Evolutionary conservation across 768 basidiomycete genomes (phyloP), one percentile per base, ranked within the genome.

Genomic region (Mycena latifolia): DNA sequence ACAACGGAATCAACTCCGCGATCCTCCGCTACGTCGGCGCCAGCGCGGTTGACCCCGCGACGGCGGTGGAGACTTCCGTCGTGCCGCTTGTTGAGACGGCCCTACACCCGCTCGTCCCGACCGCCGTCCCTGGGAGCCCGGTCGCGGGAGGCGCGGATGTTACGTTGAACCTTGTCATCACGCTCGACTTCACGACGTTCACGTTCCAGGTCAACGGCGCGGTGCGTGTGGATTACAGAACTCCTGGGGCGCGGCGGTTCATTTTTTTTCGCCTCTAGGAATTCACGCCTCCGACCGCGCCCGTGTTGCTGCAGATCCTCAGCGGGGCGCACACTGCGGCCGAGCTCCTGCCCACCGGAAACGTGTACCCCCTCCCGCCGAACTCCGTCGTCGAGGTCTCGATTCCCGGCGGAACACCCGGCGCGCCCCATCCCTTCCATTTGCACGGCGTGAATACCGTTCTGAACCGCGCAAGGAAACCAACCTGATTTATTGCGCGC

Each of bases 21-120:
- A 83, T 83, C 51, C 65, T 84, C 17, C 77, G 80, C n/a, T 84
- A 84, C 67, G 54, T 43, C 18, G 78, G 80, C n/a, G 82, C 78
- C 0, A 60, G 61, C 2, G 2, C 48, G 24, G 41, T 27, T 2
- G 74, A 83, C 22, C 82, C 82, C 2, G 72, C 71, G 0, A 77
- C 77, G 0, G 59, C 48, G 2, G 59, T 69, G 2, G 65, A 61
- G 1, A 25, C 68, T 27, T 63, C 67, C 33, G 41, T 61, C 3
- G 61, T 56, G 1, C 73, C 76, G 11, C 71, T 83, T 31, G 22
- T 69, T 20, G 81, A 82, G 53, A 69, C 69, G 14, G 63, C 71
- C 45, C 67, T 76, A 9, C 69, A 76, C 11, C 66, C 80, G 0
- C 66, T 74, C 39, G 24, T 55, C 68, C 17, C 64, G 64, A 33